Evolutionary conservation across 2,329 filamentous ascomycete genomes (phyloP).

Genomic region (Monilinia laxa): DNA sequence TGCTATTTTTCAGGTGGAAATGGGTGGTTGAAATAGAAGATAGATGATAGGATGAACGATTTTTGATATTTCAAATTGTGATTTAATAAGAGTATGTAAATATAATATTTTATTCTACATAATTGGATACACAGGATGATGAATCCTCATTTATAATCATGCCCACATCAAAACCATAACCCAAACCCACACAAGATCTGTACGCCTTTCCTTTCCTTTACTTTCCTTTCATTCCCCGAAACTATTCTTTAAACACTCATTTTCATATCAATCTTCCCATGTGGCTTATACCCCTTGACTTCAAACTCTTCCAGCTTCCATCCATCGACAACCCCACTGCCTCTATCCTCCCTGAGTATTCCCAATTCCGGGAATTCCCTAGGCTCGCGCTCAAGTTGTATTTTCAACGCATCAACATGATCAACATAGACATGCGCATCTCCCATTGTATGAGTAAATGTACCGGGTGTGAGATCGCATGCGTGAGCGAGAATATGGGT

Average conservation of each 20-base stretch:
- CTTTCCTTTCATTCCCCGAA: not conserved
- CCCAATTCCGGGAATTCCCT: constrained; percentile 75
- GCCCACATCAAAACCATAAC: not conserved
- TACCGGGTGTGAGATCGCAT: constrained; percentile 80
- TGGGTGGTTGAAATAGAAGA: not conserved
- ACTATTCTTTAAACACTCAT: constrained; percentile 69
- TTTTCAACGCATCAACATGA: constrained; percentile 81
- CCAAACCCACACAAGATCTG: not conserved
- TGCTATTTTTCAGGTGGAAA: not conserved
- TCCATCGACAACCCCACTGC: constrained; percentile 70
- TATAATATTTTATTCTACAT: not conserved
- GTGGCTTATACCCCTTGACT: constrained; percentile 83
- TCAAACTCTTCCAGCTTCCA: constrained; percentile 89
- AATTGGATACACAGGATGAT: not conserved
- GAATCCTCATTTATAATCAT: not conserved
- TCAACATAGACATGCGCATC: constrained; percentile 97
- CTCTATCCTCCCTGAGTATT: constrained; percentile 65
- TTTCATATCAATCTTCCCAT: constrained; percentile 94
- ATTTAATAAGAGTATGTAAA: not conserved
- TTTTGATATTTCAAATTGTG: too few relatives aligned
- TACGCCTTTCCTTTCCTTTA: not conserved
- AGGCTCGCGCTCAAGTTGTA: constrained; percentile 78
- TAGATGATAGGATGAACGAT: not conserved
- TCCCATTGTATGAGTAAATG: constrained; percentile 91
- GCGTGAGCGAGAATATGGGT: constrained; percentile 94